Evolutionary conservation across 1,284 basidiomycete genomes (phyloP).

Genomic region (Heterobasidion occidentale): DNA sequence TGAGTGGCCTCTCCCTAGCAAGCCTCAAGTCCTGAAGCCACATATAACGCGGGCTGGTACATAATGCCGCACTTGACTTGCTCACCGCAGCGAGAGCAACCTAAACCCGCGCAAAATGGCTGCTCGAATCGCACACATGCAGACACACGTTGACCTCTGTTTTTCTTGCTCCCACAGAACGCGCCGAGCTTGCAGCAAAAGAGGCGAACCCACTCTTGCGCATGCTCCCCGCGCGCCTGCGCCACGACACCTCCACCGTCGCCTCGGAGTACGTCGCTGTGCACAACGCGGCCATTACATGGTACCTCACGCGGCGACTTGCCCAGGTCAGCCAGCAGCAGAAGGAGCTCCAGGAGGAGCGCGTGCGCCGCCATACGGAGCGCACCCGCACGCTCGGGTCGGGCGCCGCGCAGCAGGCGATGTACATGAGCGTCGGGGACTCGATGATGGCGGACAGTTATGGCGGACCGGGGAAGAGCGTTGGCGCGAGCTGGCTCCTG

Average conservation of each 20-base stretch:
- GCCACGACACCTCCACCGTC: constrained; percentile 42
- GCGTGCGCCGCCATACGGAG: constrained; percentile 76
- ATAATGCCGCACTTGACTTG: not conserved
- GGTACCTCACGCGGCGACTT: constrained; percentile 76
- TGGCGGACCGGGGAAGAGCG: not conserved
- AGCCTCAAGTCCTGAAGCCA: not conserved
- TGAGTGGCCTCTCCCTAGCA: constrained; percentile 30
- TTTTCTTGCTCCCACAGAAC: constrained; percentile 34
- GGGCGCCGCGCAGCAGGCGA: constrained; percentile 49
- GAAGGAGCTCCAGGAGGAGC: constrained; percentile 84
- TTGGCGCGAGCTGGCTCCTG: constrained; percentile 42
- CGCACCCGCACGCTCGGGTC: constrained; percentile 74
- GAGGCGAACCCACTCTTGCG: constrained; percentile 54
- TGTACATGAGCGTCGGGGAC: constrained; percentile 27
- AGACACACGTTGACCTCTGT: not conserved
- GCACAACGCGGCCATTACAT: constrained; percentile 79
- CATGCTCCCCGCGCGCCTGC: constrained; percentile 58
- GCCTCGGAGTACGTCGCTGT: constrained; percentile 70
- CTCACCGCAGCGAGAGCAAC: not conserved
- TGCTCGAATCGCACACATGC: not conserved
- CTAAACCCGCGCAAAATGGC: not conserved
- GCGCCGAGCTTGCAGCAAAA: constrained; percentile 53
- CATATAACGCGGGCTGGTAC: not conserved
- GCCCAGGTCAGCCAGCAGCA: constrained; percentile 72
- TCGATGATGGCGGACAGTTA: constrained; percentile 12